phyloP scores from a whole-genome alignment of 139 green algal species.

The Mychonastes homosphaera region DNA sequence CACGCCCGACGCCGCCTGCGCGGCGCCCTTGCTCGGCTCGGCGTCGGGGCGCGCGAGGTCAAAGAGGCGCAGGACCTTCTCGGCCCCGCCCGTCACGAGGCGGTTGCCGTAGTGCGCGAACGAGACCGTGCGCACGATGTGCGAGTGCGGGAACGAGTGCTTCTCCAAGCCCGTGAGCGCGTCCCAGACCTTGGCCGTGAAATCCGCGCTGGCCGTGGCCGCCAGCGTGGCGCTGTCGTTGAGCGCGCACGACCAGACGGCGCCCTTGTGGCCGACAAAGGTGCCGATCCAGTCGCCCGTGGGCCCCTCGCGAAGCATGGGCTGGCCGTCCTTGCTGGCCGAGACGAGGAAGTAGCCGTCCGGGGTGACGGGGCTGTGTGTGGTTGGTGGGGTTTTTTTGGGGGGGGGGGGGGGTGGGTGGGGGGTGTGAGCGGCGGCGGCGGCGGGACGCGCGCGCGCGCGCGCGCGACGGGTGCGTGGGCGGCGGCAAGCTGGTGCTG shows the following conservation, averaged over 20 bases:
- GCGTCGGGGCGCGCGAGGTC: slow-evolving; percentile 67
- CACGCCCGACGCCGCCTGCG: slow-evolving; percentile 33
- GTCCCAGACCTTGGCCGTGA: slow-evolving; percentile 88
- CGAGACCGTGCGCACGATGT: slow-evolving; percentile 83
- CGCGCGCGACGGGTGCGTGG: not conserved
- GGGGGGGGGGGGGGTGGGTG: too few species aligned
- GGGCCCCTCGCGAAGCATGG: slow-evolving; percentile 90
- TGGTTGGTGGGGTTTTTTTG: too few species aligned
- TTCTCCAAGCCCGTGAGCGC: slow-evolving; percentile 82
- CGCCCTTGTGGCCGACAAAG: slow-evolving; percentile 95
- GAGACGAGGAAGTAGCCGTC: slow-evolving; percentile 93
- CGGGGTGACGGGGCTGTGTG: slow-evolving; percentile 67
- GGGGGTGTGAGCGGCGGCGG: not conserved
- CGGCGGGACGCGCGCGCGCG: not conserved
- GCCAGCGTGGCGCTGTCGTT: slow-evolving; percentile 74
- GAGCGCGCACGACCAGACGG: slow-evolving; percentile 88
- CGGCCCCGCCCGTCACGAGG: slow-evolving; percentile 63
- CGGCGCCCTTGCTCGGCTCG: slow-evolving; percentile 38
- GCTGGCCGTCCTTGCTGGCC: slow-evolving; percentile 92
- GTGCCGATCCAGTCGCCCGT: slow-evolving; percentile 98
- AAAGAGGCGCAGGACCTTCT: slow-evolving; percentile 88
- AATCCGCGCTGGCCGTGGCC: slow-evolving; percentile 90
- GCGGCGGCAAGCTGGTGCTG: not conserved
- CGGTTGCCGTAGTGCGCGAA: slow-evolving; percentile 49
- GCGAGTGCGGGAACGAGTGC: slow-evolving; percentile 78